Conservation (phyloP, 2,329 filamentous ascomycete species). For the Fragosphaeria purpurea region DNA sequence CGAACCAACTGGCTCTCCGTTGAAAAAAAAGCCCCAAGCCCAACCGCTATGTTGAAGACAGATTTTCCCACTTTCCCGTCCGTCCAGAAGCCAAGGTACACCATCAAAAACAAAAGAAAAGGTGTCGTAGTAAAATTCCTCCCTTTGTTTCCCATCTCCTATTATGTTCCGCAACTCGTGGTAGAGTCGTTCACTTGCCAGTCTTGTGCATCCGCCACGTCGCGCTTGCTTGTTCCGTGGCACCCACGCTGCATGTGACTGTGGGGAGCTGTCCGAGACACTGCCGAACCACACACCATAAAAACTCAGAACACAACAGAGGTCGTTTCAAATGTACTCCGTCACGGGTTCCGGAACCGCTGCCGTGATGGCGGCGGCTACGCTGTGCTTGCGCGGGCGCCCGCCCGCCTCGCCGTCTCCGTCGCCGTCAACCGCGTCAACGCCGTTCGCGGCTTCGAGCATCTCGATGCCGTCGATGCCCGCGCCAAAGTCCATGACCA, state of each 20-base stretch:
- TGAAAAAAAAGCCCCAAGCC: not conserved
- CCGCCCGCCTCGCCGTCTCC: not conserved
- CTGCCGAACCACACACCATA: too few relatives aligned
- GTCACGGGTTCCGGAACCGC: not conserved
- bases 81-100: not conserved
- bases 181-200: too few relatives aligned
- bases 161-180: too few relatives aligned
- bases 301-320: too few relatives aligned
- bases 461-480: conserved; percentile 47
- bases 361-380: not conserved
- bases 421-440: too few relatives aligned
- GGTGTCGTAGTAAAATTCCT: conserved; percentile 1
- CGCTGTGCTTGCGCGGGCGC: not conserved
- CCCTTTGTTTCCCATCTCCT: too few relatives aligned
- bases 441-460: conserved; percentile 30
- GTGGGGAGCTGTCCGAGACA: too few relatives aligned
- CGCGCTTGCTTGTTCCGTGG: too few relatives aligned
- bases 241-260: too few relatives aligned
- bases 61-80: not conserved
- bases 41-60: not conserved
- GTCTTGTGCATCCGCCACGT: too few relatives aligned
- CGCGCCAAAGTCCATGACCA: conserved; percentile 85
- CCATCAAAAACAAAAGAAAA: not conserved
- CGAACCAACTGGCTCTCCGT: too few relatives aligned
- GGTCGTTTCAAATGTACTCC: not conserved